Conservation (phyloP, 306 rosid genomes). For the Vicia faba region DNA sequence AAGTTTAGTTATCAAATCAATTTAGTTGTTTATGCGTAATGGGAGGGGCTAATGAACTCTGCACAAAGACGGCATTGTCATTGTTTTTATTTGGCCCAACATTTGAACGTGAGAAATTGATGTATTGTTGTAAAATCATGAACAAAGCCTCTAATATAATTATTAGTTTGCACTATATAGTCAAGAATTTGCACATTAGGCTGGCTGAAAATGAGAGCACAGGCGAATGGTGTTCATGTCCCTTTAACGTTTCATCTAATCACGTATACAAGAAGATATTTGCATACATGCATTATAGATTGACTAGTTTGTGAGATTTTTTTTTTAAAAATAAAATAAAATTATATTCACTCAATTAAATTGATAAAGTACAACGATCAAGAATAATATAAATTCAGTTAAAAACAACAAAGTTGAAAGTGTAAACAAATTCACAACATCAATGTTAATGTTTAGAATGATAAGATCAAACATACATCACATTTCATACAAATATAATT, state of each 20-base stretch:
- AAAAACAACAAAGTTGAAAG: too few relatives aligned
- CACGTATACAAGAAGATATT: not conserved
- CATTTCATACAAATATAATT: too few relatives aligned
- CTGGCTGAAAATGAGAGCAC: slow-evolving; percentile 34
- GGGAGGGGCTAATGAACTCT: slow-evolving; percentile 11
- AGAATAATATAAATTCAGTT: too few relatives aligned
- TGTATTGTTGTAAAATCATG: slow-evolving; percentile 14
- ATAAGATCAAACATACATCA: too few relatives aligned
- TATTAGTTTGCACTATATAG: slow-evolving; percentile 13
- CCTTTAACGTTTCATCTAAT: not conserved
- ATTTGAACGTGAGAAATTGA: slow-evolving; percentile 35
- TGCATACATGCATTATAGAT: not conserved
- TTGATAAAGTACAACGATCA: too few relatives aligned
- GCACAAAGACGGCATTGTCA: slow-evolving; percentile 32
- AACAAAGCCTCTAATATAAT: slow-evolving; percentile 19
- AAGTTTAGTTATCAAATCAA: slow-evolving; percentile 10
- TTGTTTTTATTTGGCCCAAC: slow-evolving; percentile 30
- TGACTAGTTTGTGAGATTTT: not conserved
- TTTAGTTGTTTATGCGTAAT: slow-evolving; percentile 6
- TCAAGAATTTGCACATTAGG: slow-evolving; percentile 21
- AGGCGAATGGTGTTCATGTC: not conserved
- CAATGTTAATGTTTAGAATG: too few relatives aligned
- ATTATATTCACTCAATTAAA: too few relatives aligned
- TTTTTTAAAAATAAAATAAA: too few relatives aligned
- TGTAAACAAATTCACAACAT: too few relatives aligned